Evolutionary conservation across 257 asterid genomes (phyloP).

Genomic region (Cinchona pubescens): DNA sequence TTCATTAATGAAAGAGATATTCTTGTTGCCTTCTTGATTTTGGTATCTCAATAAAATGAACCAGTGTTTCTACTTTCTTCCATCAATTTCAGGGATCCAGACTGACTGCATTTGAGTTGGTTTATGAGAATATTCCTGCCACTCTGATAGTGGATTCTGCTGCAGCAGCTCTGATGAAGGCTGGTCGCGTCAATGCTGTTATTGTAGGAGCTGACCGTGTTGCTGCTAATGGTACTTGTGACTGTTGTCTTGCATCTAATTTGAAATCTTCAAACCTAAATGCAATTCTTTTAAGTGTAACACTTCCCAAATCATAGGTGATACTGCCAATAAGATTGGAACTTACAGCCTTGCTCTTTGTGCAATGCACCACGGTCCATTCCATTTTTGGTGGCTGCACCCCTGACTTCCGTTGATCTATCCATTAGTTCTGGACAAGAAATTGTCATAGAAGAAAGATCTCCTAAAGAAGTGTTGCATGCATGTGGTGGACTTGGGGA

Average conservation of each 20-base stretch:
- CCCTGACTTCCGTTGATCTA: slow-evolving; percentile 78
- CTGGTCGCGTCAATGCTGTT: slow-evolving; percentile 76
- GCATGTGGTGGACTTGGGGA: slow-evolving; percentile 90
- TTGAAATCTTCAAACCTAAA: neutral
- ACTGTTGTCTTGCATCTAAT: neutral
- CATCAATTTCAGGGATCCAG: slow-evolving; percentile 69
- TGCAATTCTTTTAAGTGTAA: neutral
- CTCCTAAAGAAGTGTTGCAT: slow-evolving; percentile 68
- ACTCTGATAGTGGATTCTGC: slow-evolving; percentile 95
- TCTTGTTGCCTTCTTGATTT: neutral
- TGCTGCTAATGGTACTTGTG: slow-evolving; percentile 74
- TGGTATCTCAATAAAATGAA: too few species aligned
- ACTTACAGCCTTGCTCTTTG: slow-evolving; percentile 85
- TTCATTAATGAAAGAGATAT: too few species aligned
- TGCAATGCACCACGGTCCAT: slow-evolving; percentile 75
- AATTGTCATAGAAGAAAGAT: slow-evolving; percentile 90
- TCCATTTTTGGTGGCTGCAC: slow-evolving; percentile 94
- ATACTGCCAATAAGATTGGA: slow-evolving; percentile 98
- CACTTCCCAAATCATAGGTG: slow-evolving; percentile 52
- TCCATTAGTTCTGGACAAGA: slow-evolving; percentile 71
- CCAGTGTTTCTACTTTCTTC: neutral
- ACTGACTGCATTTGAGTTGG: slow-evolving; percentile 90
- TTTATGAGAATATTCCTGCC: slow-evolving; percentile 87
- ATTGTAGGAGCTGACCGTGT: slow-evolving; percentile 98
- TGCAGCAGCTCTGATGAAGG: slow-evolving; percentile 88